Evolutionary conservation across 257 asterid genomes (phyloP).

Genomic region (Gentiana straminea): DNA sequence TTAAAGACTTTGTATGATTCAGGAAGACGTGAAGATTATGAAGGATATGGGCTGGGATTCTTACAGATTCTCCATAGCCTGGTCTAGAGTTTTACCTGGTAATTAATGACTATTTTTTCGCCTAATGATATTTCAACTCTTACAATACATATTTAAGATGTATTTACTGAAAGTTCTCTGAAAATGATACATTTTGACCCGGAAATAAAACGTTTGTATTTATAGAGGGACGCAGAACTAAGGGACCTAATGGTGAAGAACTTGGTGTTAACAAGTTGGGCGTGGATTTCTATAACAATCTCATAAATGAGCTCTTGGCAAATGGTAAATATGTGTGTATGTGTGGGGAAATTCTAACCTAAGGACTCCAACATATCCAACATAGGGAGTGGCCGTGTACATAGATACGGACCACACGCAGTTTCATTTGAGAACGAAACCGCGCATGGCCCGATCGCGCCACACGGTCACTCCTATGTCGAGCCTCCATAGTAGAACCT

Average conservation of each 20-base stretch:
- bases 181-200: neutral
- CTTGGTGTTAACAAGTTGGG: neutral
- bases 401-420: too few species aligned
- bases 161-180: too few species aligned
- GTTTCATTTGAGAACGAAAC: too few species aligned
- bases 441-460: too few species aligned
- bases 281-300: slow-evolving; percentile 1
- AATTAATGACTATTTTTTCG: neutral
- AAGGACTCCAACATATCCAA: too few species aligned
- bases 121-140: too few species aligned
- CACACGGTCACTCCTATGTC: too few species aligned
- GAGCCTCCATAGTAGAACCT: too few species aligned
- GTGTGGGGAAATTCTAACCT: neutral
- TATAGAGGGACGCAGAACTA: slow-evolving; percentile 1
- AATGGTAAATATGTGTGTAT: neutral
- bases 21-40: neutral
- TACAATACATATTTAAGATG: too few species aligned
- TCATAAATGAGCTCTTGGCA: neutral
- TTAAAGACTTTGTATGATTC: neutral
- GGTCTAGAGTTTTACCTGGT: slow-evolving; percentile 15
- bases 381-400: too few species aligned
- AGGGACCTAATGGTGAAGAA: slow-evolving; percentile 7
- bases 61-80: slow-evolving; percentile 12
- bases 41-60: slow-evolving; percentile 7
- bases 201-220: too few species aligned